phyloP scores from a whole-genome alignment of 1,139 yeast genomes.

The Tardiomyces depauwii region DNA sequence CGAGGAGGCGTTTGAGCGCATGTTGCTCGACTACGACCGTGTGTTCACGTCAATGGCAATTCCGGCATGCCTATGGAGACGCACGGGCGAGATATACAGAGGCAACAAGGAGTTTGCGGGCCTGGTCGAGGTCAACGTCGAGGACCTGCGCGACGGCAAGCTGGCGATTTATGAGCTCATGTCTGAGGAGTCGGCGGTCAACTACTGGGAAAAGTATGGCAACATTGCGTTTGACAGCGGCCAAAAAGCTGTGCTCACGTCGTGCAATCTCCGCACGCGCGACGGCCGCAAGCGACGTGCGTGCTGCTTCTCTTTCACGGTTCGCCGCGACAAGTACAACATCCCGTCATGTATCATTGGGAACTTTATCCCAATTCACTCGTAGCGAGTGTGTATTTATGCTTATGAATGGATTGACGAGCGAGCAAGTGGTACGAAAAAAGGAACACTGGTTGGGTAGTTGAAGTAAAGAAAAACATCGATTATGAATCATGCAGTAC shows the following conservation, averaged over 20 bases:
- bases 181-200: constrained; percentile 97
- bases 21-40: constrained; percentile 87
- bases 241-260: constrained; percentile 88
- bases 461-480: too few species aligned
- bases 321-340: constrained; percentile 83
- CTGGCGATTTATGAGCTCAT: constrained; percentile 86
- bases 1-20: constrained; percentile 89
- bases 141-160: constrained; percentile 86
- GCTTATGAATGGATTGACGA: too few species aligned
- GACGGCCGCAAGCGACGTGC: constrained; percentile 75
- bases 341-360: constrained; percentile 97
- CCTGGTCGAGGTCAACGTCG: constrained; percentile 83
- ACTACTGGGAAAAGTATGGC: constrained; percentile 96
- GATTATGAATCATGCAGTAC: too few species aligned
- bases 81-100: constrained; percentile 92
- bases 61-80: constrained; percentile 95
- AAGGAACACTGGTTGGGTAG: too few species aligned
- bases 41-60: constrained; percentile 97
- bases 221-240: constrained; percentile 94
- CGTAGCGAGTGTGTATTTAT: background rate
- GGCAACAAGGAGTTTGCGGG: constrained; percentile 97
- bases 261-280: constrained; percentile 76
- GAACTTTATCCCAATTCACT: constrained; percentile 77
- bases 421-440: too few species aligned
- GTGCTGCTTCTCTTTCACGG: constrained; percentile 92